Percentiles rank a stretch among this genome's conserved stretches.
These are phyloP conservation scores for Globisporangium camurandrum DNA, from an alignment of 352 stramenopile species.

Conservation along the genomic window DNA sequence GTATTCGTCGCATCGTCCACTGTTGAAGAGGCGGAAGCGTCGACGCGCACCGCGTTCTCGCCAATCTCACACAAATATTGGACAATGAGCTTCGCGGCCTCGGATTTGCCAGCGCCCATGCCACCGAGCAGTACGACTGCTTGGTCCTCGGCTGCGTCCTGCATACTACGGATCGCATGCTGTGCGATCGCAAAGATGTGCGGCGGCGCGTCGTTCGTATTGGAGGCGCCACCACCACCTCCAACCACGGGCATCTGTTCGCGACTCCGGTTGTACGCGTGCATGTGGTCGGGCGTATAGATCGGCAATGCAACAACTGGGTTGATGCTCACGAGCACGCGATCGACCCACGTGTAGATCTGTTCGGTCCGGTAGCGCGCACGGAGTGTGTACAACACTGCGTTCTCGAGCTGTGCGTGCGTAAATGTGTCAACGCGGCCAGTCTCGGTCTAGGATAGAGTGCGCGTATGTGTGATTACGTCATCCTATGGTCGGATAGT, in stretches of 20 bases:
- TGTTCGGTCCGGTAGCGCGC: slow-evolving; percentile 76
- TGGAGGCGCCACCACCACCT: slow-evolving; percentile 44
- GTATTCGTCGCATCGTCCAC: no score
- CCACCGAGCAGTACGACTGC: slow-evolving; percentile 64
- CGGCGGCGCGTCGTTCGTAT: slow-evolving; percentile 58
- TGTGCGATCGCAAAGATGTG: slow-evolving; percentile 76
- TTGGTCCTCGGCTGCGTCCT: slow-evolving; percentile 73
- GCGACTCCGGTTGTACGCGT: slow-evolving; percentile 62
- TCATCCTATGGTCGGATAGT: neutral
- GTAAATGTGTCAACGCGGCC: slow-evolving; percentile 56
- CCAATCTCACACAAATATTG: slow-evolving; percentile 80
- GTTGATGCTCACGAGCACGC: slow-evolving; percentile 68
- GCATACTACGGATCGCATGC: slow-evolving; percentile 70
- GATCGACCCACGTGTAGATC: slow-evolving; percentile 78
- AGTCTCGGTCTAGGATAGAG: slow-evolving; percentile 26
- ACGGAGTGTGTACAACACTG: slow-evolving; percentile 63
- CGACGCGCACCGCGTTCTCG: slow-evolving; percentile 37
- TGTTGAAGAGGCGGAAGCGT: no score
- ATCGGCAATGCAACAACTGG: slow-evolving; percentile 61
- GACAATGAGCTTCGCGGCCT: slow-evolving; percentile 74
- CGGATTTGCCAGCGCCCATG: slow-evolving; percentile 72
- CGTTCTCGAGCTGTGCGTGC: slow-evolving; percentile 58
- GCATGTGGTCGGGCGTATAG: slow-evolving; percentile 80
- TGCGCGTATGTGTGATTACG: neutral
- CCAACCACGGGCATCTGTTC: slow-evolving; percentile 48